Conservation (phyloP, 1,284 basidiomycete genomes). For the Leccinum angustisporum region DNA sequence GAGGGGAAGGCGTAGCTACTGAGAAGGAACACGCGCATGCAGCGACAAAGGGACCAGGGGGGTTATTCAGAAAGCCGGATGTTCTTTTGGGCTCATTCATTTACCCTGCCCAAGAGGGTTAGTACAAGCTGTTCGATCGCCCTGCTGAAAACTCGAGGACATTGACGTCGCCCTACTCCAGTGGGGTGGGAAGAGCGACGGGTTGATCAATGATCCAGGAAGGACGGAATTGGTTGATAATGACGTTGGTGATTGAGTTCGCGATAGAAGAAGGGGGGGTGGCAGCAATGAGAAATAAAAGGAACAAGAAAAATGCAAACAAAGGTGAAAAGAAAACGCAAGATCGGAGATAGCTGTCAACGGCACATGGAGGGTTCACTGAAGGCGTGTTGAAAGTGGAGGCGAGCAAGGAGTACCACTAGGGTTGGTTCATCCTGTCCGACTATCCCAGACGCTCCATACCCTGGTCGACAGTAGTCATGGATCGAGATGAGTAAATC, state of each 20-base stretch:
- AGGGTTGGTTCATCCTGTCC: neutral
- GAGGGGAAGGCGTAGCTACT: neutral
- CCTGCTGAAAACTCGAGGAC: neutral
- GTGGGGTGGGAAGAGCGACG: neutral
- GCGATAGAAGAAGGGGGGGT: conserved; percentile 1
- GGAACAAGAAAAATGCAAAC: neutral
- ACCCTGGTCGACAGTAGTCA: neutral
- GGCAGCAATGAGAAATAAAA: neutral
- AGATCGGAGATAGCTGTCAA: neutral
- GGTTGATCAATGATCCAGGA: neutral
- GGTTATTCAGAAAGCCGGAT: neutral
- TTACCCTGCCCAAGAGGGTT: neutral
- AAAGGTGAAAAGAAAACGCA: neutral
- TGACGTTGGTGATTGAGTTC: neutral
- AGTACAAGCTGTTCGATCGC: neutral
- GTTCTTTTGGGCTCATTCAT: neutral
- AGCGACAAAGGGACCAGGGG: neutral
- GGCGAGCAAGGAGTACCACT: neutral
- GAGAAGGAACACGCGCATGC: neutral
- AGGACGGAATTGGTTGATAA: neutral
- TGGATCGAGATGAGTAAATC: neutral
- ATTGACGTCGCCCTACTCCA: neutral
- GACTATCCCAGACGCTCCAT: neutral
- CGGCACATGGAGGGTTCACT: neutral
- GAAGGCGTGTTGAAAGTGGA: neutral